Base-by-base conservation (phyloP, 2,329 filamentous ascomycete species). In the Phialophora macrospora region DNA sequence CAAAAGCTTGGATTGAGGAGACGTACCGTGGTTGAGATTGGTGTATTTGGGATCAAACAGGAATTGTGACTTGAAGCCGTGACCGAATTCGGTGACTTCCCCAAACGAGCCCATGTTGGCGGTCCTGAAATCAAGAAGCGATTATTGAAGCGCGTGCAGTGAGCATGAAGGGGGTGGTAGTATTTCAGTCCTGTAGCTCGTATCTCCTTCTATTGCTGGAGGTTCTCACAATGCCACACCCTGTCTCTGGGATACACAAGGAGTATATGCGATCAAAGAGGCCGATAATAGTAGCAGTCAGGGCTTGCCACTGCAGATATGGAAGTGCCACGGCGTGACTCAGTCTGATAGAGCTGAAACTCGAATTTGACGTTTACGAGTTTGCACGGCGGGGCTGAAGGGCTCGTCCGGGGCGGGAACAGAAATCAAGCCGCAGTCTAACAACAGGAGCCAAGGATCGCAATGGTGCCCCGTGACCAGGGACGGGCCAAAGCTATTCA, bases 21-120 rank as follows among this genome's bases (percentile, higher is more conserved):
- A 66, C 75, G 70, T 79, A 91, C 90, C 91, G 74, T 96, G 90
- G 76, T 96, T 96, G 60, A 96, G 79, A 74, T 92, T 93, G 59
- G 81, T 83, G 75, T 87, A 92, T n/a, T 81, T 80, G 0, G 85
- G 82, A 55, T 87, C 85, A 65, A 93, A 86, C n/a, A 87, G 77
- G 75, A 94, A 95, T 44, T 90, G 83, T 68, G 87, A 83, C 64
- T 83, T 81, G 72, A 90, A 77, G 38, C 80, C 76, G 62, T 78
- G 81, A 14, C 86, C 86, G 72, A 87, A 87, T 3, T 77, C 74
- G 1, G 75, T 76, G 26, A 66, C 60, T 52, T 70, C 63, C 28
- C 70, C 68, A 59, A 69, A 67, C 11, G 69, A 68, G 48, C 65
- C 66, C 71, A 72, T 73, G 3, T 49, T 70, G 60, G 49, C 22